Evolutionary conservation across 331 rosid species (phyloP), one percentile per base, ranked within the genome.

Genomic region (Cucumis variabilis): DNA sequence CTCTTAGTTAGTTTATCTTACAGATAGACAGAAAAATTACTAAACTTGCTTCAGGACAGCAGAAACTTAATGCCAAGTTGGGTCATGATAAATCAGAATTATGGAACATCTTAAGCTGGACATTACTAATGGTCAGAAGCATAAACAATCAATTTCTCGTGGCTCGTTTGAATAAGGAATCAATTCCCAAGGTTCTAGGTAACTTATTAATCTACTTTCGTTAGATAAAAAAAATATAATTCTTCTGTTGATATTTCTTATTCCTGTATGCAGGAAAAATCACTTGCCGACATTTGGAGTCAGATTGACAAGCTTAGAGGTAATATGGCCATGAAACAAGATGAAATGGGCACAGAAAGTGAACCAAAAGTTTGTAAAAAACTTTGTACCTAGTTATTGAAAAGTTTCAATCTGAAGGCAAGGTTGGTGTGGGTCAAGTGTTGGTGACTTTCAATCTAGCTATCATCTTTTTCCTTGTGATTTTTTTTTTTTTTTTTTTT

Each of bases 221-320:
- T 23, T 70, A 30, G 50, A 21, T 19, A 33, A 33, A 33, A 15
- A n/a, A 51, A 48, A n/a, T 67, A 41, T 80, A 48, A 75, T 84
- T 80, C 19, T 89, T 68, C 6, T 78, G 16, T 87, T 78, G 69
- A 85, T 44, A 84, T 75, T 92, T 86, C 83, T 90, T 84, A 80
- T 88, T 55, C 86, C 82, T 90, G 55, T 79, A 86, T 93, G 95
- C 87, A 97, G 99, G 95, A 94, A 89, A 97, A 97, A 90, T 97
- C 98, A 80, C 96, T 94, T 77, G 92, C 82, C 25, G 98, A 97
- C 91, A 96, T 94, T 82, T 93, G 88, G 87, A 93, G 87, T 87
- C 99, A 97, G 89, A 95, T 97, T 87, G 98, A 93, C 65, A 98
- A 97, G 91, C 98, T 97, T 79, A 92, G 85, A 86, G 95, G 96